Evolutionary conservation across 139 green algal genomes (phyloP).

Genomic region (Desmodesmus armatus): DNA sequence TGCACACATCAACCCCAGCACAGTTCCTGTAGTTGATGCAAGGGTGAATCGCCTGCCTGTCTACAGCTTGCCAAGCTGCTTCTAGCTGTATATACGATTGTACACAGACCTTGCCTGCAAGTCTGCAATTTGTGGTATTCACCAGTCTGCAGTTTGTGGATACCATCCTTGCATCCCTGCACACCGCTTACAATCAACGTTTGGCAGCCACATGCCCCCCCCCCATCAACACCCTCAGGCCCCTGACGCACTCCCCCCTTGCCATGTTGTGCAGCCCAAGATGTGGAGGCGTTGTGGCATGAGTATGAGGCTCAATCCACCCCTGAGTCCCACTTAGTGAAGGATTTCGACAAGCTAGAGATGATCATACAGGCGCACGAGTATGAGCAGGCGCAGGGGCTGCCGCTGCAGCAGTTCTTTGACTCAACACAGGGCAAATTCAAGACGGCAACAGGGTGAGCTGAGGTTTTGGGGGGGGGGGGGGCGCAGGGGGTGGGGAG

Average conservation of each 20-base stretch:
- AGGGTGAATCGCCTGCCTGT: too few species aligned
- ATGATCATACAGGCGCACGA: constrained; percentile 87
- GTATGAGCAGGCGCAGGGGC: constrained; percentile 82
- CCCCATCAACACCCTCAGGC: too few species aligned
- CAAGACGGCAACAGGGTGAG: constrained; percentile 74
- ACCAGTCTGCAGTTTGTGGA: too few species aligned
- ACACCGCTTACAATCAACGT: too few species aligned
- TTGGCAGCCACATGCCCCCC: too few species aligned
- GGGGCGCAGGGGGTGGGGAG: too few species aligned
- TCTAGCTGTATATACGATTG: neutral
- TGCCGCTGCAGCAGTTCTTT: constrained; percentile 91
- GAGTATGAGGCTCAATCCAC: constrained; percentile 91
- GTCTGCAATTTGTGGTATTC: too few species aligned
- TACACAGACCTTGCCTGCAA: too few species aligned
- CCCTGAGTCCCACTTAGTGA: constrained; percentile 88
- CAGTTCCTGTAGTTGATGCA: too few species aligned
- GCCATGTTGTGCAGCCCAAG: constrained; percentile 51
- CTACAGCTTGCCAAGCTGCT: neutral
- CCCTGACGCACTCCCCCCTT: too few species aligned
- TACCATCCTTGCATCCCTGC: too few species aligned
- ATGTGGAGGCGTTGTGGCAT: constrained; percentile 86
- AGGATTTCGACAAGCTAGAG: constrained; percentile 97
- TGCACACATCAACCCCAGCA: too few species aligned
- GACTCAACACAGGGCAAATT: constrained; percentile 83
- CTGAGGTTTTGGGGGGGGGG: neutral